phyloP scores from a whole-genome alignment of 192 early-diverging fungal genomes.

The Dissophora globulifera region DNA sequence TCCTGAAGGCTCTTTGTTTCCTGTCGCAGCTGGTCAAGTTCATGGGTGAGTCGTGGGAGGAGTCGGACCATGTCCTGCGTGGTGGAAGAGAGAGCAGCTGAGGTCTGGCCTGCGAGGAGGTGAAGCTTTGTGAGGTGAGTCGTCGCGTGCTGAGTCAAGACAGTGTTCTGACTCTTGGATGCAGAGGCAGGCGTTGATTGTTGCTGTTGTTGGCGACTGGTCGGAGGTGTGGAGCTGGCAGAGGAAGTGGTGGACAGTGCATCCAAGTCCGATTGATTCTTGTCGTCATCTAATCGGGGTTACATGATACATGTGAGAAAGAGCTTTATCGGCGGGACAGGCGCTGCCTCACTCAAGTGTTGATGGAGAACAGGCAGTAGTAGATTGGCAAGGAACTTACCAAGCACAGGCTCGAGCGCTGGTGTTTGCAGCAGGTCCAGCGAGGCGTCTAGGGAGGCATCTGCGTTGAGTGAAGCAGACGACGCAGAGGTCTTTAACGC shows the following conservation, averaged over 20 bases:
- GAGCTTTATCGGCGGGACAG: too few relatives aligned
- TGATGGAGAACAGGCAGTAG: too few relatives aligned
- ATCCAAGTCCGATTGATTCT: slow-evolving; percentile 10
- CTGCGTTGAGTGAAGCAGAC: slow-evolving; percentile 7
- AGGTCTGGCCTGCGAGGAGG: slow-evolving; percentile 65
- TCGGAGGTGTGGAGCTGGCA: slow-evolving; percentile 11
- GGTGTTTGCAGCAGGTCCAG: slow-evolving; percentile 45
- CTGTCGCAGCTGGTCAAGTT: slow-evolving; percentile 67
- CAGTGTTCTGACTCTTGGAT: slow-evolving; percentile 20
- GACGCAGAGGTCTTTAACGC: slow-evolving; percentile 1
- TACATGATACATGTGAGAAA: not conserved
- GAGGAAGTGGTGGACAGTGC: not conserved
- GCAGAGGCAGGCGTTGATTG: not conserved
- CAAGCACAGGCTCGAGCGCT: slow-evolving; percentile 43
- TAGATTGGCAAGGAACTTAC: too few relatives aligned
- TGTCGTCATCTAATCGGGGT: slow-evolving; percentile 8
- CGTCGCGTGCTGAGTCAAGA: slow-evolving; percentile 58
- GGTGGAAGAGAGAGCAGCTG: slow-evolving; percentile 59
- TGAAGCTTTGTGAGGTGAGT: slow-evolving; percentile 69
- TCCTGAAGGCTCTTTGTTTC: slow-evolving; percentile 60
- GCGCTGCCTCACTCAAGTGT: too few relatives aligned
- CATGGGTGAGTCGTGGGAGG: slow-evolving; percentile 71
- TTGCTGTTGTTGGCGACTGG: slow-evolving; percentile 19
- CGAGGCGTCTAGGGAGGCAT: slow-evolving; percentile 38
- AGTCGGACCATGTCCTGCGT: slow-evolving; percentile 66